Evolutionary conservation across 768 basidiomycete genomes (phyloP), one percentile per base, ranked within the genome.

Genomic region (Pulveroboletus frians): DNA sequence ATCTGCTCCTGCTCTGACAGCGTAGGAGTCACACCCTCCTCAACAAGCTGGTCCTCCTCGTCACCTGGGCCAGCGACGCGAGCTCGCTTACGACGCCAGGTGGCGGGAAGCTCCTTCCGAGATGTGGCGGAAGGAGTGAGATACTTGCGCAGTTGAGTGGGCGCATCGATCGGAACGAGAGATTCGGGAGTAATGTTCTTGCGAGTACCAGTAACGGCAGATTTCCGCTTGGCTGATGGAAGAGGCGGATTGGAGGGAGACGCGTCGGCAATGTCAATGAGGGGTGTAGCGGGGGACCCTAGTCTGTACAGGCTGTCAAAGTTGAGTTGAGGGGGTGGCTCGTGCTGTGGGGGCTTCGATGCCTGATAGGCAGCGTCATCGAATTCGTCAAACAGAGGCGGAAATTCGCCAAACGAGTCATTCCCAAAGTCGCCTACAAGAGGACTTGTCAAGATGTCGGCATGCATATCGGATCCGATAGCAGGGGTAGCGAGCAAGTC

Each of bases 101-200:
- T 81, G 0, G 80, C 84, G 1, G 90, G 88, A 20, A 91, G 65
- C 35, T 83, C 81, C 69, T 91, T 92, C 43, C 83, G 76, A 14
- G 91, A 91, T 0, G 92, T 93, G 1, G 75, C 64, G 0, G 88
- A 91, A 0, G 87, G 83, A 0, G 76, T 76, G 14, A 79, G 58
- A 59, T 92, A 93, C n/a, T 78, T 78, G 54, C 91, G 82, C 0
- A 77, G 39, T 61, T 93, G 91, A 1, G 85, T 89, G 0, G 91
- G 92, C 1, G 91, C 91, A 45, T 86, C 81, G 57, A 83, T 63
- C 18, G 84, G 76, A 20, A 92, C 77, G 18, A 90, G 76, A 3
- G 74, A 60, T 29, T 78, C 77, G 3, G 88, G 83, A 4, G 78
- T 79, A 36, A 84, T 69, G 63, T 84, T 83, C 65, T 80, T 83